These are phyloP conservation scores for Amanita exitialis DNA, from an alignment of 768 basidiomycete genomes.

Conservation along the genomic window DNA sequence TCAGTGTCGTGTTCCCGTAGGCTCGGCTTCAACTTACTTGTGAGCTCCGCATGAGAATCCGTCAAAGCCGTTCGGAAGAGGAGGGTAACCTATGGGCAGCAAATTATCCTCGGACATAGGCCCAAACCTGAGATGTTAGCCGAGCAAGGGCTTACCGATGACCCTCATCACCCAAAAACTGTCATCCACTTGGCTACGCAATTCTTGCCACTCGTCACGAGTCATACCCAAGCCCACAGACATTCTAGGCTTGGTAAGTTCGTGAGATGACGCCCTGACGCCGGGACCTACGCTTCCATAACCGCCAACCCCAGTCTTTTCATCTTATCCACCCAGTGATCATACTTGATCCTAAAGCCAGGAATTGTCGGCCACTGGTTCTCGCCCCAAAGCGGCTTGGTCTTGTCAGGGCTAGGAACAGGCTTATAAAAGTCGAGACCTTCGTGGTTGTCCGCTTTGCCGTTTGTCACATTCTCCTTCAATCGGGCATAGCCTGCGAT, in stretches of 20 bases:
- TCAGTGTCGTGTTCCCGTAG: background rate
- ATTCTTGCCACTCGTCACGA: slow-evolving; percentile 53
- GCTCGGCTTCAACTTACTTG: slow-evolving; percentile 38
- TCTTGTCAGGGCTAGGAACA: slow-evolving; percentile 58
- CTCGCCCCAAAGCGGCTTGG: slow-evolving; percentile 67
- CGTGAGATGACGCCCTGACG: background rate
- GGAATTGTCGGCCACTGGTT: slow-evolving; percentile 76
- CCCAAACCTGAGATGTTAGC: background rate
- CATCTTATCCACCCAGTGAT: slow-evolving; percentile 81
- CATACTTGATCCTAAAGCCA: slow-evolving; percentile 53
- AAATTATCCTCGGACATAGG: background rate
- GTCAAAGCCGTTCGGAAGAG: slow-evolving; percentile 66
- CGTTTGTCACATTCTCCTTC: slow-evolving; percentile 80
- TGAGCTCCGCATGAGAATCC: slow-evolving; percentile 89
- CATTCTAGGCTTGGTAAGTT: slow-evolving; percentile 44
- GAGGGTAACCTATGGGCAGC: slow-evolving; percentile 62
- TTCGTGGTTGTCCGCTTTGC: slow-evolving; percentile 80
- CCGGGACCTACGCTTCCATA: slow-evolving; percentile 73
- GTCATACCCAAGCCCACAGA: slow-evolving; percentile 70
- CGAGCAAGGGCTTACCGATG: slow-evolving; percentile 40
- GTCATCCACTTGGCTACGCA: slow-evolving; percentile 66
- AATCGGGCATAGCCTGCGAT: slow-evolving; percentile 65
- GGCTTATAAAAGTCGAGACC: slow-evolving; percentile 77
- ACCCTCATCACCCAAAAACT: slow-evolving; percentile 87
- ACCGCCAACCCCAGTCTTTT: slow-evolving; percentile 67